Evolutionary conservation across 2,329 filamentous ascomycete species (phyloP).

Genomic region (Aspergillus ustus): DNA sequence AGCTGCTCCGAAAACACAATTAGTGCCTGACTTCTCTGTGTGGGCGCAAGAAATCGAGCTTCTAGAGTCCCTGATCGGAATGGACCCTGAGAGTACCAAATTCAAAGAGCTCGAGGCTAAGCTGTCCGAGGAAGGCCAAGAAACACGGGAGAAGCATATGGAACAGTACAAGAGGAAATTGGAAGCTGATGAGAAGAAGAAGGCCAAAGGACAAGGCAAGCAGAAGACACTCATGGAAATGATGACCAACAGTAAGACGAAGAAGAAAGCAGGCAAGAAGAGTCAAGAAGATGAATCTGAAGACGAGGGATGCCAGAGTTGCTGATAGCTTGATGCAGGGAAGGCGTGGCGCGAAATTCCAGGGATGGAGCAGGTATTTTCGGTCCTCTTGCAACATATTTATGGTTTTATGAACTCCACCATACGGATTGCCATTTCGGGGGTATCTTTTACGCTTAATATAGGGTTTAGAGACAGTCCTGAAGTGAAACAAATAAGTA

Average conservation of each 20-base stretch:
- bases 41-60: constrained; percentile 97
- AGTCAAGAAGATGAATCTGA: constrained; percentile 18
- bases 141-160: constrained; percentile 75
- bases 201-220: constrained; percentile 48
- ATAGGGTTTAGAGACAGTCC: background rate
- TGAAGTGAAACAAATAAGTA: background rate
- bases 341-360: background rate
- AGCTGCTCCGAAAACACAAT: constrained; percentile 33
- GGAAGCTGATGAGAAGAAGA: constrained; percentile 60
- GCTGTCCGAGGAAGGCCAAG: constrained; percentile 69
- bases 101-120: constrained; percentile 69
- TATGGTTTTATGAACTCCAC: background rate
- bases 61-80: constrained; percentile 83
- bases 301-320: constrained; percentile 29
- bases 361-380: background rate
- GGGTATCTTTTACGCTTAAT: background rate
- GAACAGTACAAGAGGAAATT: constrained; percentile 78
- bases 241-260: constrained; percentile 30
- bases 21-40: constrained; percentile 75
- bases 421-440: background rate
- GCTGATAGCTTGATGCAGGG: constrained; percentile 3
- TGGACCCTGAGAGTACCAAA: constrained; percentile 75
- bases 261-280: constrained; percentile 14
- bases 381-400: background rate
- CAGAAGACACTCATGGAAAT: constrained; percentile 43